These are phyloP conservation scores for Mortierella antarctica DNA, from an alignment of 192 early-diverging fungal genomes.

Conservation along the genomic window DNA sequence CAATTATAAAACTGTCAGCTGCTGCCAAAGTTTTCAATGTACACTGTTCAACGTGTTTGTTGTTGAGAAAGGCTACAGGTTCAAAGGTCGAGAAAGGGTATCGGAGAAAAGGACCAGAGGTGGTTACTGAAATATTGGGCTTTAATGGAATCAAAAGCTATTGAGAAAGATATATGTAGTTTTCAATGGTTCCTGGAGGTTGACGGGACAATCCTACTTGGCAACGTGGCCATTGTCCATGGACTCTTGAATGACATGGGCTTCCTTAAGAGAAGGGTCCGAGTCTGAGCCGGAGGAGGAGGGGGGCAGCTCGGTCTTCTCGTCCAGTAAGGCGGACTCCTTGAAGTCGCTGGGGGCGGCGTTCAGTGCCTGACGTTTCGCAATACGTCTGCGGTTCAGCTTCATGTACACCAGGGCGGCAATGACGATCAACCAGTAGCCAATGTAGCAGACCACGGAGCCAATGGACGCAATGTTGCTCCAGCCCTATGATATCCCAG, in stretches of 20 bases:
- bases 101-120: too few species aligned
- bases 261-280: too few species aligned
- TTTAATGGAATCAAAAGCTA: too few species aligned
- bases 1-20: conserved; percentile 16
- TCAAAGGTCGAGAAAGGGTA: too few species aligned
- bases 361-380: background rate
- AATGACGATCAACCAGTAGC: conserved; percentile 78
- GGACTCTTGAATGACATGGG: background rate
- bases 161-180: too few species aligned
- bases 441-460: conserved; percentile 77
- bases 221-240: background rate
- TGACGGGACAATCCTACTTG: background rate
- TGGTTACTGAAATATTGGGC: too few species aligned
- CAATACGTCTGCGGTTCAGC: conserved; percentile 22
- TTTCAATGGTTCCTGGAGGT: background rate
- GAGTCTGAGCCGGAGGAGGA: too few species aligned
- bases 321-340: too few species aligned
- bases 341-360: too few species aligned
- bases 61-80: too few species aligned
- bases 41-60: background rate
- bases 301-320: too few species aligned
- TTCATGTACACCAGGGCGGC: conserved; percentile 60
- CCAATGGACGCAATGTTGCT: conserved; percentile 77
- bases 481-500: conserved; percentile 65
- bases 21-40: conserved; percentile 2